Percentiles rank a stretch among this genome's conserved stretches.
Evolutionary conservation across 139 green algal genomes (phyloP).

Genomic region (Chara braunii): DNA sequence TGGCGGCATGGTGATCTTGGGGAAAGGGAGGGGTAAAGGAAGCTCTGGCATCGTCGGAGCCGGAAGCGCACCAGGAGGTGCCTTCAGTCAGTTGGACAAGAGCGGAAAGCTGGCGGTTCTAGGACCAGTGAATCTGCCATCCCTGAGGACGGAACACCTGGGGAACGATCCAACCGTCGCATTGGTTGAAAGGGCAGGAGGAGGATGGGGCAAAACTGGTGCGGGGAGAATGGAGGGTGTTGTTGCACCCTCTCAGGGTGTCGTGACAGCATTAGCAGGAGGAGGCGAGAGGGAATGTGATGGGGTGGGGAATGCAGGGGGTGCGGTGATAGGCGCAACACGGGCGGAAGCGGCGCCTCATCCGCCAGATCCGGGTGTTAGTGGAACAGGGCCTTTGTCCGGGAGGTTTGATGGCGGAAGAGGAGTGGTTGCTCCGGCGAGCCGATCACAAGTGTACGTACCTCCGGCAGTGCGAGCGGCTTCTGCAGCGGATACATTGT

Average conservation of each 20-base stretch:
- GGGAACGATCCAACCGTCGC: constrained; percentile 19
- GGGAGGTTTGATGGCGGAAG: background rate
- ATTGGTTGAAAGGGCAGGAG: constrained; percentile 4
- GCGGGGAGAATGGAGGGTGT: too few relatives aligned
- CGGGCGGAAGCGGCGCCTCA: too few relatives aligned
- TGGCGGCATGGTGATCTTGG: too few relatives aligned
- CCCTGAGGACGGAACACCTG: constrained; percentile 15
- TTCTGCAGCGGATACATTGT: background rate
- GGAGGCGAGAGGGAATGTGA: too few relatives aligned
- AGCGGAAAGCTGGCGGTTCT: constrained; percentile 6
- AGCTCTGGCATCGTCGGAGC: too few relatives aligned
- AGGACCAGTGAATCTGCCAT: constrained; percentile 25
- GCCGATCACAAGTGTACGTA: background rate
- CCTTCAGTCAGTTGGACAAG: background rate
- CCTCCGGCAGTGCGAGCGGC: background rate
- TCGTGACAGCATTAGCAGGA: too few relatives aligned
- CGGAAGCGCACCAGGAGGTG: background rate
- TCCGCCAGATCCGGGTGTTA: too few relatives aligned
- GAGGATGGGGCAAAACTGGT: constrained; percentile 5
- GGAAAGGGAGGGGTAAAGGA: too few relatives aligned
- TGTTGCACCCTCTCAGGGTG: too few relatives aligned
- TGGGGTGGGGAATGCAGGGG: too few relatives aligned
- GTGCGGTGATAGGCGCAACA: too few relatives aligned
- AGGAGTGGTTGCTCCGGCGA: background rate
- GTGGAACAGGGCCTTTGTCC: too few relatives aligned